These are phyloP conservation scores for Clonostachys chloroleuca DNA, from an alignment of 2,329 filamentous ascomycete species.

Conservation along the genomic window DNA sequence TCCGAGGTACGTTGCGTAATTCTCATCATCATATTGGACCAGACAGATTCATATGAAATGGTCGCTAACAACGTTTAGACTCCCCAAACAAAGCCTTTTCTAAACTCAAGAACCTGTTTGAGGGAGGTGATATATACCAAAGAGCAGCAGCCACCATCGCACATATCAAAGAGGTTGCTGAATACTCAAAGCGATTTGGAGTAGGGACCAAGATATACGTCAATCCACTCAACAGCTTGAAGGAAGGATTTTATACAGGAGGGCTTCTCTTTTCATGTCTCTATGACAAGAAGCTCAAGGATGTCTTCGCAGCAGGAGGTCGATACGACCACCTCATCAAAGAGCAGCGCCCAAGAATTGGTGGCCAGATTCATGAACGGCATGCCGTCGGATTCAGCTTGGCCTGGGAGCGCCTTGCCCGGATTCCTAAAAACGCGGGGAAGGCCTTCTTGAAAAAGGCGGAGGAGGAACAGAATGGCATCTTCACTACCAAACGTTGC, in stretches of 20 bases:
- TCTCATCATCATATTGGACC: too few relatives aligned
- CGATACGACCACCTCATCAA: constrained; percentile 88
- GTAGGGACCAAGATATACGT: constrained; percentile 78
- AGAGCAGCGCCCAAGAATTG: constrained; percentile 70
- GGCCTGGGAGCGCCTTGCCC: constrained; percentile 77
- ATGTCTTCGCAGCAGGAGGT: constrained; percentile 90
- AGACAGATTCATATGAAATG: neutral
- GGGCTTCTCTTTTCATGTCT: constrained; percentile 89
- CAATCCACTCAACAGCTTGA: constrained; percentile 80
- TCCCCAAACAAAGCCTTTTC: constrained; percentile 52
- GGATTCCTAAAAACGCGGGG: constrained; percentile 51
- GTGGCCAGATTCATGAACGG: constrained; percentile 56
- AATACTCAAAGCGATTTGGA: constrained; percentile 71
- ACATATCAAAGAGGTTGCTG: constrained; percentile 74
- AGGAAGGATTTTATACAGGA: constrained; percentile 84
- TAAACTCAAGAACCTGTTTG: constrained; percentile 54
- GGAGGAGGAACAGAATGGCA: constrained; percentile 55
- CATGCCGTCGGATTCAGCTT: constrained; percentile 92
- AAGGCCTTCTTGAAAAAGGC: constrained; percentile 65
- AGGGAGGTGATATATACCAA: constrained; percentile 64
- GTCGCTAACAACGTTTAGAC: constrained; percentile 28
- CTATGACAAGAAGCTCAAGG: constrained; percentile 76
- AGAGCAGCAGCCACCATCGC: constrained; percentile 72
- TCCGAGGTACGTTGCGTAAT: constrained; percentile 54
- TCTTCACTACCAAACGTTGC: constrained; percentile 66